Evolutionary conservation across 2,329 filamentous ascomycete genomes (phyloP).

Genomic region (Fusarium dlaminii): DNA sequence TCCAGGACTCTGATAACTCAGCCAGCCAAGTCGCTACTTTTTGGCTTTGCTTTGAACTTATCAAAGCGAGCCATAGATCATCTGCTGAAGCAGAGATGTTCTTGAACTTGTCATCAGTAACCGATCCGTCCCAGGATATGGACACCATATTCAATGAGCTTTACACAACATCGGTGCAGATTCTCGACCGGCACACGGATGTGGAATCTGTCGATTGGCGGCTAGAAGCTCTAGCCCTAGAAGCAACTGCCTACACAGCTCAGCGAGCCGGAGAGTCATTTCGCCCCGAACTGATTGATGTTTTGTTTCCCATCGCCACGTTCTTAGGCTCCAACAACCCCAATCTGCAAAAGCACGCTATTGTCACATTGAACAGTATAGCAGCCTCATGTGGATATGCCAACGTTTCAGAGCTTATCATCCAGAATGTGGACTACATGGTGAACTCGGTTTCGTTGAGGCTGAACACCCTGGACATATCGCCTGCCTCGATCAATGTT

Average conservation of each 20-base stretch:
- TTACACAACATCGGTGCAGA: constrained; percentile 72
- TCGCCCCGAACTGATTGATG: constrained; percentile 86
- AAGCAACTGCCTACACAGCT: constrained; percentile 81
- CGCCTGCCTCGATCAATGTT: constrained; percentile 89
- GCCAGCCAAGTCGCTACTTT: constrained; percentile 74
- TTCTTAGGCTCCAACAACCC: constrained; percentile 77
- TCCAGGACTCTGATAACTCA: constrained; percentile 64
- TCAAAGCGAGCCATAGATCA: constrained; percentile 65
- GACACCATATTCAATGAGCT: constrained; percentile 69
- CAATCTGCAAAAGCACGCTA: constrained; percentile 80
- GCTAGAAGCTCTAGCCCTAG: constrained; percentile 80
- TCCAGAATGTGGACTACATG: constrained; percentile 95
- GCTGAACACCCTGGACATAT: constrained; percentile 91
- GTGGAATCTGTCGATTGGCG: constrained; percentile 70
- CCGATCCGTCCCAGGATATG: constrained; percentile 51
- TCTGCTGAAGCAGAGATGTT: constrained; percentile 71
- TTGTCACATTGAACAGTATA: constrained; percentile 84
- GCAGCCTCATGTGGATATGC: constrained; percentile 78
- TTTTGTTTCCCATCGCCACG: constrained; percentile 91
- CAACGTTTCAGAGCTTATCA: constrained; percentile 79
- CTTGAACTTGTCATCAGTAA: constrained; percentile 61
- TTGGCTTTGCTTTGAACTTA: constrained; percentile 81
- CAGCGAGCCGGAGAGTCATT: constrained; percentile 73
- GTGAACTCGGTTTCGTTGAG: constrained; percentile 91
- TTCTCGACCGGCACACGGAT: constrained; percentile 66